Conservation (phyloP, 257 asterid genomes). For the Solanum dulcamara region DNA sequence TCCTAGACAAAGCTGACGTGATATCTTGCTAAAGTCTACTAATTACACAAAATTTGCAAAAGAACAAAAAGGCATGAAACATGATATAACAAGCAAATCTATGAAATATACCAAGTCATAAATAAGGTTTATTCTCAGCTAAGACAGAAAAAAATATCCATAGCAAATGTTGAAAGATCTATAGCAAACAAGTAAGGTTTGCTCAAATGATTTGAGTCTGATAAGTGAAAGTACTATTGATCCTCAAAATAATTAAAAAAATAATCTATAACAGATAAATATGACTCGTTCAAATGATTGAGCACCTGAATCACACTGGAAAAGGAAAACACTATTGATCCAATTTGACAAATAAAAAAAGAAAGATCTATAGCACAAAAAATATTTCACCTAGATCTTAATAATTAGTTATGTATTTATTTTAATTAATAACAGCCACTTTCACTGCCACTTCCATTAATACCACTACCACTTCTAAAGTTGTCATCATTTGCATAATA, state of each 20-base stretch:
- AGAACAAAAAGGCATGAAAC: slow-evolving; percentile 15
- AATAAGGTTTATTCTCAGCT: background rate
- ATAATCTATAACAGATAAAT: too few relatives aligned
- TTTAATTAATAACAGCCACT: background rate
- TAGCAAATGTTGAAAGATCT: background rate
- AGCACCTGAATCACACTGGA: too few relatives aligned
- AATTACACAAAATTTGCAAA: slow-evolving; percentile 19
- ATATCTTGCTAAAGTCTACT: slow-evolving; percentile 22
- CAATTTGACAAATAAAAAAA: too few relatives aligned
- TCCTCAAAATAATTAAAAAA: too few relatives aligned
- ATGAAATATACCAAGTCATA: background rate
- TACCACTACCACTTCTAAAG: background rate
- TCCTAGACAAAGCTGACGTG: slow-evolving; percentile 48
- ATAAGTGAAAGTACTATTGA: too few relatives aligned
- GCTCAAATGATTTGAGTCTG: background rate
- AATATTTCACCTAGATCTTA: background rate
- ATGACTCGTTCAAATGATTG: too few relatives aligned
- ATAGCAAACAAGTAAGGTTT: background rate
- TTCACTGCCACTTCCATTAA: background rate
- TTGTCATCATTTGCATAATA: background rate
- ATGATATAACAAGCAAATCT: slow-evolving; percentile 36
- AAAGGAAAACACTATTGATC: background rate
- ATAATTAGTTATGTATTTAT: background rate
- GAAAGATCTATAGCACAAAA: background rate
- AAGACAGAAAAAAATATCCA: background rate